These are phyloP conservation scores for Aspergillus awamori DNA, from an alignment of 2,329 filamentous ascomycete species.

Conservation along the genomic window DNA sequence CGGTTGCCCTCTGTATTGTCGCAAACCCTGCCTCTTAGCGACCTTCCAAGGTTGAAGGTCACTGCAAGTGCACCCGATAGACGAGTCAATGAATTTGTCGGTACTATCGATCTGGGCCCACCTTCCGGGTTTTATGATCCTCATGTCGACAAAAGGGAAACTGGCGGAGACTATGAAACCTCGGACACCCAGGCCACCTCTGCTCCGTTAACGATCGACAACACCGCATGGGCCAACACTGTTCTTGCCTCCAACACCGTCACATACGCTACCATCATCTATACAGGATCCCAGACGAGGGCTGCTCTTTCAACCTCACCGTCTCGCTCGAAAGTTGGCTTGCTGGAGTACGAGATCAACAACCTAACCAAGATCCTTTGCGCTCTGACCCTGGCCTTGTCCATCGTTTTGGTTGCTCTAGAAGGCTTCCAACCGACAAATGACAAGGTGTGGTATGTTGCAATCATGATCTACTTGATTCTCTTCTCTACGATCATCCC, in stretches of 20 bases:
- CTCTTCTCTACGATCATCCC: constrained; percentile 99
- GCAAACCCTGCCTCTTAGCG: constrained; percentile 72
- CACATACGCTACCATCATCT: constrained; percentile 86
- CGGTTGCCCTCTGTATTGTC: constrained; percentile 83
- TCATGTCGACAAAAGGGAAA: constrained; percentile 40
- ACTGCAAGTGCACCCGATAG: constrained; percentile 88
- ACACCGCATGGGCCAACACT: constrained; percentile 98
- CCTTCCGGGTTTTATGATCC: constrained; percentile 53
- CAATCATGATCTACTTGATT: constrained; percentile 97
- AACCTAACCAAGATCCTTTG: constrained; percentile 95
- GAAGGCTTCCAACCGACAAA: constrained; percentile 70
- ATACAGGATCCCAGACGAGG: constrained; percentile 91
- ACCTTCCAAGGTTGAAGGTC: constrained; percentile 68
- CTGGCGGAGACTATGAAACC: constrained; percentile 21
- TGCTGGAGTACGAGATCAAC: constrained; percentile 96
- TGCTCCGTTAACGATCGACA: constrained; percentile 84
- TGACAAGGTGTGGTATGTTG: constrained; percentile 78
- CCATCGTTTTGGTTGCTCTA: constrained; percentile 82
- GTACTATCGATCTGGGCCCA: constrained; percentile 76
- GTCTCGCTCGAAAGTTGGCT: constrained; percentile 88
- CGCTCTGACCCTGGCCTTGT: constrained; percentile 80
- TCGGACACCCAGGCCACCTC: constrained; percentile 52
- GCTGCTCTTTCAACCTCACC: constrained; percentile 90
- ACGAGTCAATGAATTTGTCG: constrained; percentile 92
- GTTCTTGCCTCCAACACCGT: constrained; percentile 91